These are phyloP conservation scores for Piromyces finnis DNA, from an alignment of 192 early-diverging fungal genomes.

Conservation along the genomic window DNA sequence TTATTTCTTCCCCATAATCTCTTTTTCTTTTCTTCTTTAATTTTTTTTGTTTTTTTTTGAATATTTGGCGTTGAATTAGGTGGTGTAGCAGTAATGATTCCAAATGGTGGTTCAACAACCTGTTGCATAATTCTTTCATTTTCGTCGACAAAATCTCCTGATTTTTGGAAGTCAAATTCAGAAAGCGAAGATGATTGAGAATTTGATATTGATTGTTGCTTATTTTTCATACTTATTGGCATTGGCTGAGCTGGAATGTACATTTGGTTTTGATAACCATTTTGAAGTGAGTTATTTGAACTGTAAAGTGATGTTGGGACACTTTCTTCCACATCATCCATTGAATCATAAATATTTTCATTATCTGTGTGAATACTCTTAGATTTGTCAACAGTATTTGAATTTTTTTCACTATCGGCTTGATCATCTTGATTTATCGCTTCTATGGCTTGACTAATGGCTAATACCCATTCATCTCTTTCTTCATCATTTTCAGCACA, in stretches of 20 bases:
- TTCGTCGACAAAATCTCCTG: constrained; percentile 15
- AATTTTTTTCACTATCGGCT: background rate
- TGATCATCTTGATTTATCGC: background rate
- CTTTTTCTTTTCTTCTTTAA: background rate
- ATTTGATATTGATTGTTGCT: background rate
- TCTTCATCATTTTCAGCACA: constrained; percentile 79
- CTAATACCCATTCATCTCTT: constrained; percentile 77
- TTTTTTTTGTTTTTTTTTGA: background rate
- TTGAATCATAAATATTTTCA: background rate
- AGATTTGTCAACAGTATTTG: background rate
- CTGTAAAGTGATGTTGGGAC: background rate
- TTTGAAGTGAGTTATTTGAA: background rate
- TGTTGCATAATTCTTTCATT: constrained; percentile 24
- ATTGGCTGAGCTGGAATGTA: background rate
- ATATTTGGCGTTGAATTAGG: too few relatives aligned
- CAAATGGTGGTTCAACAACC: background rate
- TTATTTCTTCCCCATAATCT: background rate
- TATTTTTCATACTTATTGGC: background rate
- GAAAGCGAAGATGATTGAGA: background rate
- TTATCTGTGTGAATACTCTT: background rate
- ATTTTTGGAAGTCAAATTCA: background rate
- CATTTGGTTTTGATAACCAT: background rate
- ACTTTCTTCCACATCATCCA: background rate
- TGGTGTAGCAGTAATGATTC: background rate
- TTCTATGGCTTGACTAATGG: background rate